phyloP scores from a whole-genome alignment of 108 stramenopile genomes.

The Chaetoceros muelleri region DNA sequence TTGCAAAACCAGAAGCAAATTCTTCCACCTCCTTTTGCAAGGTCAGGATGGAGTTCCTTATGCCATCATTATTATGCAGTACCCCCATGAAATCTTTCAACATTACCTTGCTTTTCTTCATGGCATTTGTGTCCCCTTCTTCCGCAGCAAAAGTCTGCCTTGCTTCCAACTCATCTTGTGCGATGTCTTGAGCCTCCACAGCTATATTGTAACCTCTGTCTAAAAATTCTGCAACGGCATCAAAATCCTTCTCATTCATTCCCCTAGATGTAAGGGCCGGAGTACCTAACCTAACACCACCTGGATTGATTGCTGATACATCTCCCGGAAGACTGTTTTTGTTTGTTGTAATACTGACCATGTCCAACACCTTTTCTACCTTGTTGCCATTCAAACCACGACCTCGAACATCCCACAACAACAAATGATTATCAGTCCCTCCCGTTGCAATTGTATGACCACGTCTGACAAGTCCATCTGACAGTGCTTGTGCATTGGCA shows the following conservation, averaged over 20 bases:
- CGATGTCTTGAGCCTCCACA: slow-evolving; percentile 48
- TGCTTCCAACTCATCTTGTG: slow-evolving; percentile 36
- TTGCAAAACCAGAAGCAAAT: slow-evolving; percentile 58
- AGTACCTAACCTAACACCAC: slow-evolving; percentile 96
- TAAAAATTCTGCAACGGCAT: slow-evolving; percentile 91
- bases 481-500: slow-evolving; percentile 88
- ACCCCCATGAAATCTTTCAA: slow-evolving; percentile 67
- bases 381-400: slow-evolving; percentile 93
- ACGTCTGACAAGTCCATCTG: slow-evolving; percentile 50
- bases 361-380: slow-evolving; percentile 93
- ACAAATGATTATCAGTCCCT: slow-evolving; percentile 98
- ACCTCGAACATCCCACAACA: slow-evolving; percentile 96
- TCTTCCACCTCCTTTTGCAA: slow-evolving; percentile 56
- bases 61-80: slow-evolving; percentile 22
- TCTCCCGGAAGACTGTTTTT: slow-evolving; percentile 98
- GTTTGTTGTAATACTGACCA: slow-evolving; percentile 94
- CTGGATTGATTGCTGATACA: slow-evolving; percentile 92
- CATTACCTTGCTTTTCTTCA: slow-evolving; percentile 58
- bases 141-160: too few species aligned
- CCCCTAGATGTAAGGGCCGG: slow-evolving; percentile 90
- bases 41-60: slow-evolving; percentile 30
- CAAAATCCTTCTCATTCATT: slow-evolving; percentile 85
- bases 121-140: slow-evolving; percentile 25
- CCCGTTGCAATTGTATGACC: slow-evolving; percentile 94
- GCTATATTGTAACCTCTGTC: slow-evolving; percentile 85